phyloP scores from a whole-genome alignment of 192 early-diverging fungal species.

The Coemansia sp. region DNA sequence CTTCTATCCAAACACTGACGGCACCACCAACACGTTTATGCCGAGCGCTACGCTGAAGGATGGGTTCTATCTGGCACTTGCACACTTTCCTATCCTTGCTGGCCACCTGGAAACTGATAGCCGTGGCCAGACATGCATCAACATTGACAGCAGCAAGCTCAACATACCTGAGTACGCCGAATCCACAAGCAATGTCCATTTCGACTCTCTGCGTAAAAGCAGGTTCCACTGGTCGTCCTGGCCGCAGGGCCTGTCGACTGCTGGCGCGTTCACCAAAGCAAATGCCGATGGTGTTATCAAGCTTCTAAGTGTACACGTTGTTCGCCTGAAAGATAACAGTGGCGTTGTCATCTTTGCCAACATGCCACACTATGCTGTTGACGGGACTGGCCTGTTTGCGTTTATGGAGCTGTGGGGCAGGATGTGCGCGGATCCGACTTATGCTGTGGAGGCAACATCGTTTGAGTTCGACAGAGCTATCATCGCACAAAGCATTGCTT shows the following conservation, averaged over 20 bases:
- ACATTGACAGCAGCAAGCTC: slow-evolving; percentile 22
- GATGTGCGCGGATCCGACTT: slow-evolving; percentile 3
- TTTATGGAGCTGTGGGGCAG: slow-evolving; percentile 47
- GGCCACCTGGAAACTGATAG: slow-evolving; percentile 24
- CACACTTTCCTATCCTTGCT: slow-evolving; percentile 35
- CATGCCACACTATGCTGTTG: slow-evolving; percentile 44
- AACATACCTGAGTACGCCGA: slow-evolving; percentile 50
- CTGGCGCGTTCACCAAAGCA: slow-evolving; percentile 25
- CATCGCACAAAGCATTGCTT: slow-evolving; percentile 23
- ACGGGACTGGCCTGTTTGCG: slow-evolving; percentile 39
- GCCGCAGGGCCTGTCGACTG: slow-evolving; percentile 30
- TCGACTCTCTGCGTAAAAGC: slow-evolving; percentile 13
- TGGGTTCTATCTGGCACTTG: slow-evolving; percentile 35
- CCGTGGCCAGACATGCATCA: slow-evolving; percentile 19
- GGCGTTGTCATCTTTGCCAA: slow-evolving; percentile 45
- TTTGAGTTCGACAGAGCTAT: slow-evolving; percentile 37
- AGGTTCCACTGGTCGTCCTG: slow-evolving; percentile 43
- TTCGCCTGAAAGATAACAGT: slow-evolving; percentile 40
- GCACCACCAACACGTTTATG: slow-evolving; percentile 26
- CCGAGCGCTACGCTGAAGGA: slow-evolving; percentile 19
- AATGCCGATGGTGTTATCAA: slow-evolving; percentile 20
- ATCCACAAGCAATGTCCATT: slow-evolving; percentile 22
- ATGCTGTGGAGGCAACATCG: background rate
- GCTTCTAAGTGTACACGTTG: slow-evolving; percentile 29
- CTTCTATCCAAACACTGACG: slow-evolving; percentile 30